These are phyloP conservation scores for Vicia faba DNA, from an alignment of 306 rosid genomes.

Conservation along the genomic window DNA sequence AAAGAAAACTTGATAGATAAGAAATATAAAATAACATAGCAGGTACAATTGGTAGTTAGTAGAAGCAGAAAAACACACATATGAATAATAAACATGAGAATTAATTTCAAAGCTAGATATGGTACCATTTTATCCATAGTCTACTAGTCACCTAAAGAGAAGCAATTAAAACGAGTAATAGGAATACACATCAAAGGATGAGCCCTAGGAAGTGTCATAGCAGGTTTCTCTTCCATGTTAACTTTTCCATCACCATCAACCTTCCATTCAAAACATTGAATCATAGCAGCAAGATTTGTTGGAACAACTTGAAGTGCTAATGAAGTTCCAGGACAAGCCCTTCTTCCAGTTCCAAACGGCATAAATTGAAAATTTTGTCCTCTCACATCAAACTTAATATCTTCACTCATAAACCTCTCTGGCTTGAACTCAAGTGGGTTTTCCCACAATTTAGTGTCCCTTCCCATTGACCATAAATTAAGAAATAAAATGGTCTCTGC, in stretches of 20 bases:
- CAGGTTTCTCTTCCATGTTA: slow-evolving; percentile 41
- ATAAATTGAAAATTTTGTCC: slow-evolving; percentile 56
- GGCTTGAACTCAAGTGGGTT: slow-evolving; percentile 63
- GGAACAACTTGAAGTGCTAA: slow-evolving; percentile 35
- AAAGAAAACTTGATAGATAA: no score
- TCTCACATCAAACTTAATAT: slow-evolving; percentile 47
- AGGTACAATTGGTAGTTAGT: no score
- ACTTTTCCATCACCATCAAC: slow-evolving; percentile 24
- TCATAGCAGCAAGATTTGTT: slow-evolving; percentile 28
- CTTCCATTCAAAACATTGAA: slow-evolving; percentile 44
- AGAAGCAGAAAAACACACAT: not conserved
- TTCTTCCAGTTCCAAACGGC: slow-evolving; percentile 65
- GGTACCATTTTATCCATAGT: not conserved
- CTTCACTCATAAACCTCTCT: slow-evolving; percentile 55
- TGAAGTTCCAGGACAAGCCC: slow-evolving; percentile 35
- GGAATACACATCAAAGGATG: slow-evolving; percentile 35
- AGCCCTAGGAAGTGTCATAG: slow-evolving; percentile 33
- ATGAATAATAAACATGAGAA: not conserved
- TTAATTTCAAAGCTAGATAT: not conserved
- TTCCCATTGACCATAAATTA: slow-evolving; percentile 69
- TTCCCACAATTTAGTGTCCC: slow-evolving; percentile 68
- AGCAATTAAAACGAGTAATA: not conserved
- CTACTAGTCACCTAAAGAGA: not conserved
- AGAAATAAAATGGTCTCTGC: slow-evolving; percentile 47
- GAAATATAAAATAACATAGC: no score